phyloP scores from a whole-genome alignment of 2,329 filamentous ascomycete genomes.

The Trichoderma atrobrunneum region DNA sequence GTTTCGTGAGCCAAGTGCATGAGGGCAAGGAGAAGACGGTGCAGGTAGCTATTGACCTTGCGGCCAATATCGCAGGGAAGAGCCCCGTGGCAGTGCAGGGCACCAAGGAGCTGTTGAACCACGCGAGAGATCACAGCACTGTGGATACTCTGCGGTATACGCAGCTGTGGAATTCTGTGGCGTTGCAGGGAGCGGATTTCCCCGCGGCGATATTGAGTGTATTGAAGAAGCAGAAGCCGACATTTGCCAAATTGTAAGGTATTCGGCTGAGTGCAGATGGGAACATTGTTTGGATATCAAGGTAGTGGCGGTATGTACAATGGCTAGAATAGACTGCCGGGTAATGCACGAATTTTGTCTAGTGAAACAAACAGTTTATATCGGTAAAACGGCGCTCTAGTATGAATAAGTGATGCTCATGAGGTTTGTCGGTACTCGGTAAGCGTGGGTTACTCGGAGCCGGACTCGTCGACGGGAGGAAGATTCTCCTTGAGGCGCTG shows the following conservation, averaged over 20 bases:
- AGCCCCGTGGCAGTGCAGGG: constrained; percentile 84
- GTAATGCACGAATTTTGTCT: neutral
- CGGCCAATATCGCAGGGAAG: constrained; percentile 67
- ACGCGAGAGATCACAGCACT: constrained; percentile 72
- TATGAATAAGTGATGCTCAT: too few species aligned
- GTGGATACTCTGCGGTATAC: constrained; percentile 81
- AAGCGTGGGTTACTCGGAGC: constrained; percentile 41
- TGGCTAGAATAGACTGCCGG: neutral
- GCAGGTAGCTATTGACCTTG: constrained; percentile 60
- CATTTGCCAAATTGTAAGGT: constrained; percentile 75
- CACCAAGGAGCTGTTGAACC: constrained; percentile 84
- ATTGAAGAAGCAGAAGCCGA: constrained; percentile 73
- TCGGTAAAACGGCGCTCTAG: neutral
- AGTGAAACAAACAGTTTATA: neutral
- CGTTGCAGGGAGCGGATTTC: constrained; percentile 78
- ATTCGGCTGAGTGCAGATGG: neutral
- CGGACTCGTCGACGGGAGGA: constrained; percentile 50
- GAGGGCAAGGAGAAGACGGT: constrained; percentile 63
- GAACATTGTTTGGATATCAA: neutral
- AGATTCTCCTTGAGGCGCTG: constrained; percentile 53
- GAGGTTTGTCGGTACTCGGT: neutral
- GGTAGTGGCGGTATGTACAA: neutral
- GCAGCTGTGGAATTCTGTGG: constrained; percentile 79
- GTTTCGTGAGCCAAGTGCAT: constrained; percentile 66
- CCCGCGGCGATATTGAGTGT: constrained; percentile 70